Evolutionary conservation across 257 asterid species (phyloP).

Genomic region (Salvia splendens): DNA sequence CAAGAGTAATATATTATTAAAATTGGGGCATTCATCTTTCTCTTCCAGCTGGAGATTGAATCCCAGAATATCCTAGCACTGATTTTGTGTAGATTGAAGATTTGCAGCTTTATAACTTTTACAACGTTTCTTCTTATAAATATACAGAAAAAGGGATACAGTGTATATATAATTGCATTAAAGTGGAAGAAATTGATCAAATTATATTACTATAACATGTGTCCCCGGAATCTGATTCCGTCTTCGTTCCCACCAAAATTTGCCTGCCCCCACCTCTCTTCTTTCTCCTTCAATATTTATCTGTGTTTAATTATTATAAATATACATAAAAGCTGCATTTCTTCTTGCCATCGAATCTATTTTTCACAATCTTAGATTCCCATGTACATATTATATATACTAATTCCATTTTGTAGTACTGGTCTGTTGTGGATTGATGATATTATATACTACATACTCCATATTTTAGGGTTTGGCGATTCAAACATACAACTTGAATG

Average conservation of each 20-base stretch:
- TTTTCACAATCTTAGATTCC: conserved; percentile 2
- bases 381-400: background rate
- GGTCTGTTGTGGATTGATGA: no score
- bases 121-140: conserved; percentile 18
- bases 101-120: conserved; percentile 49
- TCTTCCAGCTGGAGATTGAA: conserved; percentile 11
- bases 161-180: background rate
- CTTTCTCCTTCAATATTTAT: background rate
- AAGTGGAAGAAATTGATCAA: conserved; percentile 31
- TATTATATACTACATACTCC: no score
- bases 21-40: conserved; percentile 31
- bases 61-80: conserved; percentile 22
- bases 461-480: no score
- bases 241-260: conserved; percentile 25
- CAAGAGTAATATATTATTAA: background rate
- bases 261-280: background rate
- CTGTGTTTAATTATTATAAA: background rate
- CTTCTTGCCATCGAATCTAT: background rate
- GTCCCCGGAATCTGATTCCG: conserved; percentile 55
- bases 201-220: conserved; percentile 34
- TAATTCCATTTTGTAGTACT: background rate
- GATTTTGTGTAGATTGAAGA: conserved; percentile 20
- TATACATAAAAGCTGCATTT: background rate
- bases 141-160: background rate
- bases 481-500: no score